Evolutionary conservation across 2,329 filamentous ascomycete genomes (phyloP).

Genomic region (Coniella vitis): DNA sequence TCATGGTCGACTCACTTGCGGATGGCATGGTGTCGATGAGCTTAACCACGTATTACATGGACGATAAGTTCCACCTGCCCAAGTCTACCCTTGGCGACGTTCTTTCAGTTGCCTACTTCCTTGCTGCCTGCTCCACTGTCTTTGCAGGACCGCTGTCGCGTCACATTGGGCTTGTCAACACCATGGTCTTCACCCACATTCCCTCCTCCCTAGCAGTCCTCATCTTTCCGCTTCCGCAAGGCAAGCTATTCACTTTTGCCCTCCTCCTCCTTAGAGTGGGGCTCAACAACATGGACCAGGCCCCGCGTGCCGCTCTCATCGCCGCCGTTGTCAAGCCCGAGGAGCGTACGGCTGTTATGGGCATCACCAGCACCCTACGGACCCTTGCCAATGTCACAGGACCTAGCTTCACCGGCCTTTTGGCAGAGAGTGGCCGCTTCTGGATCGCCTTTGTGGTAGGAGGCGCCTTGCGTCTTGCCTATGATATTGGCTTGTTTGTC

Average conservation of each 20-base stretch:
- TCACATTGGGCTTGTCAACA: constrained; percentile 55
- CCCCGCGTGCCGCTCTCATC: constrained; percentile 58
- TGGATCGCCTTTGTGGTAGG: constrained; percentile 58
- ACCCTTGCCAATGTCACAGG: constrained; percentile 51
- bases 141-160: constrained; percentile 52
- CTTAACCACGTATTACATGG: constrained; percentile 52
- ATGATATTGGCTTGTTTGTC: constrained; percentile 47
- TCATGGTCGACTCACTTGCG: constrained; percentile 57
- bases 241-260: constrained; percentile 43
- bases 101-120: constrained; percentile 45
- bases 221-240: constrained; percentile 49
- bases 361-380: constrained; percentile 55
- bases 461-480: constrained; percentile 45
- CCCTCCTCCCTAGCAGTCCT: constrained; percentile 56
- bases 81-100: constrained; percentile 56
- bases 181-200: constrained; percentile 57
- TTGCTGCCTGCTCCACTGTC: constrained; percentile 45
- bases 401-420: constrained; percentile 47
- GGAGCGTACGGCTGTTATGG: constrained; percentile 65
- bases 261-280: constrained; percentile 54
- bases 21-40: constrained; percentile 58
- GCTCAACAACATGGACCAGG: constrained; percentile 65
- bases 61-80: constrained; percentile 45
- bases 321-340: constrained; percentile 58
- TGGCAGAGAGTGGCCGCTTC: constrained; percentile 46